Evolutionary conservation across 2,329 filamentous ascomycete genomes (phyloP).

Genomic region (Acrocalymma vagum): DNA sequence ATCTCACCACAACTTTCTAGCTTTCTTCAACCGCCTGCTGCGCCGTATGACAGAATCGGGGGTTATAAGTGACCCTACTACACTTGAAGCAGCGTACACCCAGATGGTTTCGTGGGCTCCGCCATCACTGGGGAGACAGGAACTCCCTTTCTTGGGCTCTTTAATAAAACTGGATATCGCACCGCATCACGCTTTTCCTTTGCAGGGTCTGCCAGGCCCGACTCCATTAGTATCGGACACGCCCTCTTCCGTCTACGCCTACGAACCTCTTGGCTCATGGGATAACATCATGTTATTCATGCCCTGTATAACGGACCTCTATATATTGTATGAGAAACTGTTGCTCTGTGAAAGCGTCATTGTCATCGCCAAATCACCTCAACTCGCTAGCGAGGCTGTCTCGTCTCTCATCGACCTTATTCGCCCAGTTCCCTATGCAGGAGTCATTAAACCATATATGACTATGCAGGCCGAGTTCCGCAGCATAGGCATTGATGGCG

Average conservation of each 20-base stretch:
- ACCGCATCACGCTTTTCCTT: slow-evolving; percentile 49
- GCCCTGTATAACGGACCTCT: slow-evolving; percentile 51
- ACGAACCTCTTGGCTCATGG: slow-evolving; percentile 51
- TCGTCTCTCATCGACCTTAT: slow-evolving; percentile 51
- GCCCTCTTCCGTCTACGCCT: slow-evolving; percentile 47
- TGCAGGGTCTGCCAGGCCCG: slow-evolving; percentile 46
- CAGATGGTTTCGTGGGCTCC: slow-evolving; percentile 48
- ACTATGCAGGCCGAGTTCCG: slow-evolving; percentile 54
- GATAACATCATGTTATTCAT: slow-evolving; percentile 49
- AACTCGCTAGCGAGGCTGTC: slow-evolving; percentile 50
- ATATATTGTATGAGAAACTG: slow-evolving; percentile 50
- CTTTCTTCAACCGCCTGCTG: slow-evolving; percentile 46
- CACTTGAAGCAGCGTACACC: slow-evolving; percentile 46
- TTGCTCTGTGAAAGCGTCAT: slow-evolving; percentile 51
- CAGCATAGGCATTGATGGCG: slow-evolving; percentile 49
- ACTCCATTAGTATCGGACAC: slow-evolving; percentile 40
- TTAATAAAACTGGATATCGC: slow-evolving; percentile 49
- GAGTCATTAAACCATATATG: slow-evolving; percentile 50
- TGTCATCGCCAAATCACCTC: slow-evolving; percentile 52
- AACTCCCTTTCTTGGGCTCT: slow-evolving; percentile 50
- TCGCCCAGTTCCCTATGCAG: slow-evolving; percentile 51
- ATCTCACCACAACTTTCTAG: slow-evolving; percentile 50
- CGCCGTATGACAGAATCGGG: slow-evolving; percentile 47
- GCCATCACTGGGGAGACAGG: slow-evolving; percentile 46
- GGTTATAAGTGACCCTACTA: slow-evolving; percentile 48